Conservation (phyloP, 2,329 filamentous ascomycete genomes). For the Penicillium freii region DNA sequence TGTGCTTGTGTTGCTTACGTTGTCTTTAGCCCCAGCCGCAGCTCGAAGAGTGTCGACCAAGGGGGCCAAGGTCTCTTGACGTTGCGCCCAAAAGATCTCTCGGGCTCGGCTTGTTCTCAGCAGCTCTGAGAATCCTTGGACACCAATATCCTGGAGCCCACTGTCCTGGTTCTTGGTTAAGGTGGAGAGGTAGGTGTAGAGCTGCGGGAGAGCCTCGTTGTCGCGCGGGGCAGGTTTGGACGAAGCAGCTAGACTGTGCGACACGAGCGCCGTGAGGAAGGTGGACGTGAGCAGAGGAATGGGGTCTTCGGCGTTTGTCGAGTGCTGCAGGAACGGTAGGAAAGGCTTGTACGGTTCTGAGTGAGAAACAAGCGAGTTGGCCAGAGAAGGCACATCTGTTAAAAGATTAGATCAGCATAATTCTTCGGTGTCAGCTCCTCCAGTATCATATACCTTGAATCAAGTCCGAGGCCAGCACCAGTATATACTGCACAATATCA, state of each 20-base stretch:
- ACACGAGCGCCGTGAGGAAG: constrained; percentile 77
- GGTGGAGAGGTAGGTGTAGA: constrained; percentile 82
- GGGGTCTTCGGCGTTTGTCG: constrained; percentile 77
- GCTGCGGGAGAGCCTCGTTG: constrained; percentile 71
- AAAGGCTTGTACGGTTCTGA: constrained; percentile 72
- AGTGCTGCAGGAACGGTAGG: constrained; percentile 77
- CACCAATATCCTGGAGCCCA: constrained; percentile 90
- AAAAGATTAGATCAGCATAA: neutral
- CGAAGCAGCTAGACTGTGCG: constrained; percentile 59
- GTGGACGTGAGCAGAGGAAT: constrained; percentile 88
- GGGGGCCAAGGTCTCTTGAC: constrained; percentile 78
- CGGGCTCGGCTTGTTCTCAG: constrained; percentile 73
- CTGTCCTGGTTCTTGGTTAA: constrained; percentile 83
- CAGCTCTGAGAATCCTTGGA: constrained; percentile 84
- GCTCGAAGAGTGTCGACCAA: constrained; percentile 75
- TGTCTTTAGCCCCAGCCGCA: constrained; percentile 71
- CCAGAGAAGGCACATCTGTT: constrained; percentile 74
- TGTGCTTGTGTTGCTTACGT: constrained; percentile 62
- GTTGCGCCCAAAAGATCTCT: constrained; percentile 85
- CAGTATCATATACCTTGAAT: constrained; percentile 65
- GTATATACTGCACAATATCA: constrained; percentile 91
- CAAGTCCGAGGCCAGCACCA: constrained; percentile 84
- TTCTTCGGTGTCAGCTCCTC: neutral
- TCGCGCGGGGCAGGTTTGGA: constrained; percentile 62
- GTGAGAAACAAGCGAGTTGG: constrained; percentile 71